phyloP scores from a whole-genome alignment of 495 filamentous ascomycete genomes.

The Cudoniella acicularis region DNA sequence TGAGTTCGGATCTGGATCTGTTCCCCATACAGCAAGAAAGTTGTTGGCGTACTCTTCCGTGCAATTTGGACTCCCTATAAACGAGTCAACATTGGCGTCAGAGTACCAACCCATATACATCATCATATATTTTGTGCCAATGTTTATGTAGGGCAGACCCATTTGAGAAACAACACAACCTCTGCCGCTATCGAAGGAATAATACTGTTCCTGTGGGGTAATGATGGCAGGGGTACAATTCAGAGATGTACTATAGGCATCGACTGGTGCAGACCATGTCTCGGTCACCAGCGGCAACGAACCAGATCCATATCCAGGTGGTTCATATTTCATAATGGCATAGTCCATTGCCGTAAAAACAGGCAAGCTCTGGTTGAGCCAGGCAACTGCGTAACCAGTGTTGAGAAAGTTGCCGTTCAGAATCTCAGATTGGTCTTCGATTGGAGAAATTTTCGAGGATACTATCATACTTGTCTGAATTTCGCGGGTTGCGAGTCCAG shows the following conservation, averaged over 20 bases:
- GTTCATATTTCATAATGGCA: constrained; percentile 16
- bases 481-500: constrained; percentile 8
- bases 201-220: neutral
- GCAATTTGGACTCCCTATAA: no score
- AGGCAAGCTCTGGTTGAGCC: constrained; percentile 36
- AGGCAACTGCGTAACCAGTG: constrained; percentile 32
- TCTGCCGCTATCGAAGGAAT: constrained; percentile 25
- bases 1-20: no score
- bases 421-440: constrained; percentile 22
- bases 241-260: constrained; percentile 31
- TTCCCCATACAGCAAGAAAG: no score
- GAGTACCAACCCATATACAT: constrained; percentile 34
- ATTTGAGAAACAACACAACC: constrained; percentile 23
- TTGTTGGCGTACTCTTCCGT: no score
- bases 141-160: neutral
- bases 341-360: constrained; percentile 35
- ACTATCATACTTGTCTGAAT: constrained; percentile 7
- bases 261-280: constrained; percentile 32
- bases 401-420: constrained; percentile 30
- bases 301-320: no score
- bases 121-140: constrained; percentile 7
- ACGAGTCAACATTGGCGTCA: constrained; percentile 6
- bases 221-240: constrained; percentile 31
- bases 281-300: no score
- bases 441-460: constrained; percentile 21